phyloP scores from a whole-genome alignment of 2,329 filamentous ascomycete genomes.

The Penicillium sp. region DNA sequence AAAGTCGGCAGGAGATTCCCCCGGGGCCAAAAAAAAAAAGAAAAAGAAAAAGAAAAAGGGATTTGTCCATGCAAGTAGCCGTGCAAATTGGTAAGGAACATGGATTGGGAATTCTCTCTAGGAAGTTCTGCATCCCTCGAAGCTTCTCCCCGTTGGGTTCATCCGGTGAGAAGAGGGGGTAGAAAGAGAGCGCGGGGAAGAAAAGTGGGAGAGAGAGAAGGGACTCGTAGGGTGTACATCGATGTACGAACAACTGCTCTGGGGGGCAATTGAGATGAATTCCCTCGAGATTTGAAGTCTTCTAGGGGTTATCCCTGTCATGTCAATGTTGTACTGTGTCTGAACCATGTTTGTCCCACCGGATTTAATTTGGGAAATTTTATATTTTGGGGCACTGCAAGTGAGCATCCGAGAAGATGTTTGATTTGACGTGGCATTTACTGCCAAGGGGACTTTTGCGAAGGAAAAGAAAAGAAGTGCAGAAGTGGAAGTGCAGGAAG shows the following conservation, averaged over 20 bases:
- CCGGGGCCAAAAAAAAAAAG: not conserved
- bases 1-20: slow-evolving; percentile 24
- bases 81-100: slow-evolving; percentile 25
- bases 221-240: not conserved
- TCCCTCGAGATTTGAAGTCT: not conserved
- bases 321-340: slow-evolving; percentile 3
- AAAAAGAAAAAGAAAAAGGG: slow-evolving; percentile 3
- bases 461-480: too few relatives aligned
- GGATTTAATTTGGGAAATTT: not conserved
- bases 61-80: slow-evolving; percentile 26
- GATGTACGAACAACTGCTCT: not conserved
- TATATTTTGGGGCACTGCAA: not conserved
- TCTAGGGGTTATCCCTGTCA: slow-evolving; percentile 1
- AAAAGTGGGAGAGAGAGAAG: not conserved
- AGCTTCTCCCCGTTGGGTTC: not conserved
- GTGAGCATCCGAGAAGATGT: not conserved
- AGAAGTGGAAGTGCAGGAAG: not conserved
- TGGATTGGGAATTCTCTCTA: slow-evolving; percentile 16
- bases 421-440: slow-evolving; percentile 7
- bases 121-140: not conserved
- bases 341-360: not conserved
- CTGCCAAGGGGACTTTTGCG: not conserved
- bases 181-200: not conserved
- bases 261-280: not conserved
- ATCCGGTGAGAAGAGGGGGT: not conserved